These are phyloP conservation scores for Xerocomus brunneocitrinus DNA, from an alignment of 768 basidiomycete genomes.

Conservation along the genomic window DNA sequence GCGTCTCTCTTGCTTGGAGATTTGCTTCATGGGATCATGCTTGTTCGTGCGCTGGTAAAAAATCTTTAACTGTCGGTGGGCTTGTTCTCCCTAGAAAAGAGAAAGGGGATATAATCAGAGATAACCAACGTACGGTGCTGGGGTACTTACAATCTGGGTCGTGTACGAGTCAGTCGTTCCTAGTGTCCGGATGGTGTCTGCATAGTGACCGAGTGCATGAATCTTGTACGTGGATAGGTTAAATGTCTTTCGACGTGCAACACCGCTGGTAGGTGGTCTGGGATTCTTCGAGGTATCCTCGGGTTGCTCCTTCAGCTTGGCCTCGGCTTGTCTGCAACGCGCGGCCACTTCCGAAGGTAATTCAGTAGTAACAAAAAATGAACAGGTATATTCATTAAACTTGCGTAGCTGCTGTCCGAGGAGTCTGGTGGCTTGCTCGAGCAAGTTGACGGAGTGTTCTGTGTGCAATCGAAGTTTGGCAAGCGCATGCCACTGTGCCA, in stretches of 20 bases:
- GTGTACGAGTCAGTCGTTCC: conserved; percentile 36
- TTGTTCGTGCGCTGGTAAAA: conserved; percentile 27
- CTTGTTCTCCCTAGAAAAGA: conserved; percentile 28
- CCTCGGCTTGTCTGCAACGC: conserved; percentile 1
- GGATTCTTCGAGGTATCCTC: no score
- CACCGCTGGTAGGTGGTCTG: background rate
- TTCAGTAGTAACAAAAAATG: conserved; percentile 23
- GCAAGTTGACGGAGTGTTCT: conserved; percentile 14
- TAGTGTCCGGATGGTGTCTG: conserved; percentile 15
- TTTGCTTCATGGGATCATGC: conserved; percentile 1
- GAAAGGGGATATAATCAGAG: no score
- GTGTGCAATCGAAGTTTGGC: conserved; percentile 36
- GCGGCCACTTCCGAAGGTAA: conserved; percentile 19
- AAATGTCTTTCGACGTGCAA: conserved; percentile 12
- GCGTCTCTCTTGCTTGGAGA: conserved; percentile 12
- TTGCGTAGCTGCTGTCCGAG: conserved; percentile 19
- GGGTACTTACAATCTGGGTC: background rate
- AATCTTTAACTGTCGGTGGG: conserved; percentile 31
- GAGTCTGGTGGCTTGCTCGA: conserved; percentile 13
- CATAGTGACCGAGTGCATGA: conserved; percentile 36
- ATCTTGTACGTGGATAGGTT: conserved; percentile 34
- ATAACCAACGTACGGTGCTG: no score
- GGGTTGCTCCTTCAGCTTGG: no score
- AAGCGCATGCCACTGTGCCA: conserved; percentile 32
- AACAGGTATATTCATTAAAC: conserved; percentile 26